A percentile compares a stretch with the other conserved stretches of the same genome.
Evolutionary conservation across 2,329 filamentous ascomycete species (phyloP).

Genomic region (Sodiomyces alkalinus): DNA sequence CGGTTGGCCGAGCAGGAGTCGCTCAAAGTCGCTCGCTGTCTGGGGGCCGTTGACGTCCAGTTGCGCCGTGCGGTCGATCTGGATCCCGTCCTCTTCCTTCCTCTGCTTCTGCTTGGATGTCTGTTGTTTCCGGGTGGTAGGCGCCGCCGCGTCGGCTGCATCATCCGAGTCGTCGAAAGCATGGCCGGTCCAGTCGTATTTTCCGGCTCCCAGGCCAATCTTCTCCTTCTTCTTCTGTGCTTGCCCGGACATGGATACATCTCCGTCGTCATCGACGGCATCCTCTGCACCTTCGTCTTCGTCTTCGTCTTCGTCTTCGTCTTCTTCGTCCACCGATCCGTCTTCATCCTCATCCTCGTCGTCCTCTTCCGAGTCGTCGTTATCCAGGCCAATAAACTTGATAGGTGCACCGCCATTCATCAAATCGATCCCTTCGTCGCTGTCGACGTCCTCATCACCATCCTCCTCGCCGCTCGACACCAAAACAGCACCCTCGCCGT

Average conservation of each 20-base stretch:
- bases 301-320: conserved; percentile 25
- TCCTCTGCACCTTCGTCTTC: too few species aligned
- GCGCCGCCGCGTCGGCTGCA: conserved; percentile 15
- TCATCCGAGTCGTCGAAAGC: conserved; percentile 44
- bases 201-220: conserved; percentile 36
- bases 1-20: conserved; percentile 78
- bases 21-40: conserved; percentile 83
- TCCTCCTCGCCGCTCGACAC: conserved; percentile 26
- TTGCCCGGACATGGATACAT: conserved; percentile 25
- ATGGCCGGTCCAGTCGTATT: conserved; percentile 79
- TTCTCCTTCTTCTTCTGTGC: too few species aligned
- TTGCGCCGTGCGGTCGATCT: conserved; percentile 82
- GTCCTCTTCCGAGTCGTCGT: conserved; percentile 15
- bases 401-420: conserved; percentile 26
- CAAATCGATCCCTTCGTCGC: conserved; percentile 29
- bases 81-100: conserved; percentile 65
- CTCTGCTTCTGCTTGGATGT: conserved; percentile 41
- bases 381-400: conserved; percentile 29
- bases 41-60: conserved; percentile 80
- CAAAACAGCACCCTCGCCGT: conserved; percentile 30
- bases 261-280: conserved; percentile 22
- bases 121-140: conserved; percentile 5
- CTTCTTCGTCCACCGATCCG: conserved; percentile 21
- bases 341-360: conserved; percentile 25
- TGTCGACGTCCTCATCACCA: conserved; percentile 31